phyloP scores from a whole-genome alignment of 768 basidiomycete species.

The Dentipellis sp. region DNA sequence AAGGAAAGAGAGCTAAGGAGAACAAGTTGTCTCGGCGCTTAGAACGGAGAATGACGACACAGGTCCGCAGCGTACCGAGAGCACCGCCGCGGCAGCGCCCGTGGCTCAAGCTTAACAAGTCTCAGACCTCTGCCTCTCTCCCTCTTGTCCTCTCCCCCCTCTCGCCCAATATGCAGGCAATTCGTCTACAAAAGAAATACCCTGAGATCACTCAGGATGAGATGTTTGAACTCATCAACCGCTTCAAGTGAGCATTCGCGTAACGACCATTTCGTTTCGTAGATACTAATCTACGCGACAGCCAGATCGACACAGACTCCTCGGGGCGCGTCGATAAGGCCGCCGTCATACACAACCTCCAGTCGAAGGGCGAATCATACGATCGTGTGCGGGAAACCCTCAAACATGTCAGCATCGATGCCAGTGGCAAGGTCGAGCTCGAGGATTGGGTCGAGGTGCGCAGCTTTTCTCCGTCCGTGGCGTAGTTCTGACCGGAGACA shows the following conservation, averaged over 20 bases:
- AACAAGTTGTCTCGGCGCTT: too few species aligned
- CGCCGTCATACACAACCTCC: conserved; percentile 67
- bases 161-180: conserved; percentile 53
- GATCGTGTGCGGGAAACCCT: conserved; percentile 84
- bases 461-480: not conserved
- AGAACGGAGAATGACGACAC: not conserved
- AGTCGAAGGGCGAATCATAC: conserved; percentile 79
- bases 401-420: conserved; percentile 90
- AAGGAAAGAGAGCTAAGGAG: too few species aligned
- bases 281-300: conserved; percentile 20
- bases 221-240: conserved; percentile 88
- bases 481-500: not conserved
- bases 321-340: conserved; percentile 82
- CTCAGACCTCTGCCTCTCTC: not conserved
- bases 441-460: conserved; percentile 97
- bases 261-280: not conserved
- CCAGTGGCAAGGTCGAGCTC: conserved; percentile 91
- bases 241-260: conserved; percentile 76
- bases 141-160: not conserved
- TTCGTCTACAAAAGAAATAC: conserved; percentile 86
- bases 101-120: not conserved
- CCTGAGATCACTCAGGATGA: conserved; percentile 88
- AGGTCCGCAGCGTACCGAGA: not conserved
- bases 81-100: not conserved
- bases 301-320: conserved; percentile 66